Evolutionary conservation across 2,329 filamentous ascomycete species (phyloP), one percentile per base, ranked within the genome.

Genomic region (Niveomyces coronatus): DNA sequence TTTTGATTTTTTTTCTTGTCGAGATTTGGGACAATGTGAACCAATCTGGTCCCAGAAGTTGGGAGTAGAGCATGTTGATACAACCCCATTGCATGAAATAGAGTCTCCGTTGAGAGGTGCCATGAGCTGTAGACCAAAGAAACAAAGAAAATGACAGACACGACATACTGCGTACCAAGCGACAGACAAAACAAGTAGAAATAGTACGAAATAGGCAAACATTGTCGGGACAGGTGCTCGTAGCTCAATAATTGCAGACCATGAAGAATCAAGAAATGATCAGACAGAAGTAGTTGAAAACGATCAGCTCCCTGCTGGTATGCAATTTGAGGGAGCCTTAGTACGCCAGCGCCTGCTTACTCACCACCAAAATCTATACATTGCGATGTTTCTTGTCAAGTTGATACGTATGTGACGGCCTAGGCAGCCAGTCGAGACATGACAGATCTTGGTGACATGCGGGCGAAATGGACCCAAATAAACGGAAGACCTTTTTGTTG

Each of bases 291-390:
- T 22, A 32, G 22, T 18, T 26, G 28, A 37, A 37, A n/a, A 23
- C 14, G 33, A 22, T 39, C 64, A 64, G 13, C 39, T 32, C 33
- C 39, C 33, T 62, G 53, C 44, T 45, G 57, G 51, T 49, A 47
- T 61, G 61, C 67, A 71, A 69, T 71, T 63, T 70, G 62, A 64
- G 52, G 57, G 56, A 50, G 58, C 60, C 54, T 54, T 57, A 60
- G 57, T 57, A 53, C 49, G 43, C 47, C 54, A 57, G 53, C 50
- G 53, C 52, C 44, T 44, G 40, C 37, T 39, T n/a, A n/a, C 22
- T 39, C 22, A 34, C 28, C 40, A 42, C 47, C 45, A 36, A 11
- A 41, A 29, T 51, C 46, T 40, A 33, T 31, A 31, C 19, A 28
- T 45, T 29, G 31, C 43, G 13, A 26, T 48, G 51, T 49, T 42